Conservation (phyloP, 2,329 filamentous ascomycete genomes). For the Talaromyces marneffei region DNA sequence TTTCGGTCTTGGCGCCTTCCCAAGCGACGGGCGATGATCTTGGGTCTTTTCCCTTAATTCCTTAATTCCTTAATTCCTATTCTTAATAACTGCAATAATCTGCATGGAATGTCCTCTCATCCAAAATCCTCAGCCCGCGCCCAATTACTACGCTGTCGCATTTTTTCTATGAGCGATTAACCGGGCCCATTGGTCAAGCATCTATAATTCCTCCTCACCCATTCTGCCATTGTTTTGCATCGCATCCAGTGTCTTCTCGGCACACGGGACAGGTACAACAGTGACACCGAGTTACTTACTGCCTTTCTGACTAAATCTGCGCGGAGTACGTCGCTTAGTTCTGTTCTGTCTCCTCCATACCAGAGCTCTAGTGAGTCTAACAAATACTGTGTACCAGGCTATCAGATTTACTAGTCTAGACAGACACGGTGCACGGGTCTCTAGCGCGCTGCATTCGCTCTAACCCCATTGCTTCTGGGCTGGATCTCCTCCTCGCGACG, state of each 20-base stretch:
- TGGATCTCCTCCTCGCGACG: slow-evolving; percentile 16
- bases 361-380: too few relatives aligned
- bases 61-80: neutral
- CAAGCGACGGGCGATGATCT: neutral
- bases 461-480: slow-evolving; percentile 14
- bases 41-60: neutral
- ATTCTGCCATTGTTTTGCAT: neutral
- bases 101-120: neutral
- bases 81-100: neutral
- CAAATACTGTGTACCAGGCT: neutral
- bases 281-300: neutral
- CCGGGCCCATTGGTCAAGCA: neutral
- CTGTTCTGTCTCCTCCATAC: neutral
- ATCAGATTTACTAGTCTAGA: neutral
- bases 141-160: neutral
- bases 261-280: neutral
- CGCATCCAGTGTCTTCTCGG: neutral
- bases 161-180: neutral
- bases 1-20: neutral
- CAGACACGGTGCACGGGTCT: slow-evolving; percentile 9
- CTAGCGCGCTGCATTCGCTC: slow-evolving; percentile 14
- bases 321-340: neutral
- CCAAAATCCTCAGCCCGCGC: neutral
- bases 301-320: neutral
- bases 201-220: neutral